Conservation (phyloP, 2,329 filamentous ascomycete species). For the Aspergillus sp. region DNA sequence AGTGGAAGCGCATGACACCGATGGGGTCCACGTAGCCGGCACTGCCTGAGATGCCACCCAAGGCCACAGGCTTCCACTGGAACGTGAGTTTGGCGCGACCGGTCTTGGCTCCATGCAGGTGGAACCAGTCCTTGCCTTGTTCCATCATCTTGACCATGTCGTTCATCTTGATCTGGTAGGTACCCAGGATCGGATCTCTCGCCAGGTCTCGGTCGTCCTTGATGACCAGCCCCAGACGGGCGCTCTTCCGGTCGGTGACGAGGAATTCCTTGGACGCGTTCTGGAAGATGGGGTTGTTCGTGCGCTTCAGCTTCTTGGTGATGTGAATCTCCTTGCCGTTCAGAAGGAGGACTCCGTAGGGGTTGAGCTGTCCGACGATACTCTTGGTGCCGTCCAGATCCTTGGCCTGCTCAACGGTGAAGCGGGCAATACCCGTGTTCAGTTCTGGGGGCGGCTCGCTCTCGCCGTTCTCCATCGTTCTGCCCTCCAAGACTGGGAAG, state of each 20-base stretch:
- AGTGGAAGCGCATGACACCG: slow-evolving; percentile 92
- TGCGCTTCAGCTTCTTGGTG: slow-evolving; percentile 91
- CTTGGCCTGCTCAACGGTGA: slow-evolving; percentile 94
- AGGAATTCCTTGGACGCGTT: slow-evolving; percentile 91
- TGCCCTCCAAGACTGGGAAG: slow-evolving; percentile 82
- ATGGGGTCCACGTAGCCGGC: slow-evolving; percentile 91
- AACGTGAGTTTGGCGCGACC: slow-evolving; percentile 88
- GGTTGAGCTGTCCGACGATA: slow-evolving; percentile 84
- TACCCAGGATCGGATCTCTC: slow-evolving; percentile 80
- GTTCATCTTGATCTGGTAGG: slow-evolving; percentile 91
- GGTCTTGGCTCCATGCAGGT: slow-evolving; percentile 73
- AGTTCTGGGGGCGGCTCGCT: slow-evolving; percentile 79
- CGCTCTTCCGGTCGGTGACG: slow-evolving; percentile 87
- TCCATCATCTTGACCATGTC: slow-evolving; percentile 88
- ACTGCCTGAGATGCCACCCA: slow-evolving; percentile 73
- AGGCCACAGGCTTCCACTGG: slow-evolving; percentile 91
- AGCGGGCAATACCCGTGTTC: slow-evolving; percentile 89
- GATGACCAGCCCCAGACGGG: slow-evolving; percentile 86
- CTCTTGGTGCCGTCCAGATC: slow-evolving; percentile 92
- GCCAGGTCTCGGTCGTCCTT: slow-evolving; percentile 91
- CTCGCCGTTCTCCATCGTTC: slow-evolving; percentile 69
- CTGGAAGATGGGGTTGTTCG: slow-evolving; percentile 95
- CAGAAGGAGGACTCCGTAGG: slow-evolving; percentile 82
- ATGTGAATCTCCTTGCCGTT: slow-evolving; percentile 89
- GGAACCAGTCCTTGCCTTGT: slow-evolving; percentile 96